Base-by-base conservation (phyloP, 2,329 filamentous ascomycete species). In the Penicillium occitanis region DNA sequence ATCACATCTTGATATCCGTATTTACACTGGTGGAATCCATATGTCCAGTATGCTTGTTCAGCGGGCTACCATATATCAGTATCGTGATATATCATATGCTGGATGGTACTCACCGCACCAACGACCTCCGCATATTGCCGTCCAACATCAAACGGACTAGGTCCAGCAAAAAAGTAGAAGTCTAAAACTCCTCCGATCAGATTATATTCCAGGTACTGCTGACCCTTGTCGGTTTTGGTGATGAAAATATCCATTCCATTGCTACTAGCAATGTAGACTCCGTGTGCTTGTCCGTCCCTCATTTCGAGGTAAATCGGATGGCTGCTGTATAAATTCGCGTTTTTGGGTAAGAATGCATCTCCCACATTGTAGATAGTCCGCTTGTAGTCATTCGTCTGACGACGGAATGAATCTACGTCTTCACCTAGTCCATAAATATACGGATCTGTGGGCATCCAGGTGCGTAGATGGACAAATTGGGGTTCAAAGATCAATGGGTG, bases 391-490 rank as follows among this genome's bases (percentile, higher is more conserved):
- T 85, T 87, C 0, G 87, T 90, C 68, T 88, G 87, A 66, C 93
- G 81, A 57, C 86, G 84, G 72, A 92, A 87, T 0, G 87, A 82
- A 70, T 93, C 91, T 2, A 86, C 88, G 74, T 93, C 89, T 77
- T 94, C 91, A 35, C 91, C 91, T 1, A 94, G 83, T 0, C 91
- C 91, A 73, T 95, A 95, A 7, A 95, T 80, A 71, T 90, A 87
- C 0, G 91, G 90, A 64, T 88, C 81, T 0, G 85, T 76, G 0
- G 91, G 91, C 14, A 95, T 81, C 67, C 82, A 85, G 2, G 91
- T 93, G 48, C 90, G 85, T 65, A 94, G 81, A 25, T 89, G 86
- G 28, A 94, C 77, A 72, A 92, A 94, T 75, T 95, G 91, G 7
- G 87, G 87, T 78, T 95, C 89, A 71, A 93, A 95, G 51, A 95